A percentile compares a stretch with the other conserved stretches of the same genome.
These are phyloP conservation scores for Cudoniella acicularis DNA, from an alignment of 495 filamentous ascomycete species.

Conservation along the genomic window DNA sequence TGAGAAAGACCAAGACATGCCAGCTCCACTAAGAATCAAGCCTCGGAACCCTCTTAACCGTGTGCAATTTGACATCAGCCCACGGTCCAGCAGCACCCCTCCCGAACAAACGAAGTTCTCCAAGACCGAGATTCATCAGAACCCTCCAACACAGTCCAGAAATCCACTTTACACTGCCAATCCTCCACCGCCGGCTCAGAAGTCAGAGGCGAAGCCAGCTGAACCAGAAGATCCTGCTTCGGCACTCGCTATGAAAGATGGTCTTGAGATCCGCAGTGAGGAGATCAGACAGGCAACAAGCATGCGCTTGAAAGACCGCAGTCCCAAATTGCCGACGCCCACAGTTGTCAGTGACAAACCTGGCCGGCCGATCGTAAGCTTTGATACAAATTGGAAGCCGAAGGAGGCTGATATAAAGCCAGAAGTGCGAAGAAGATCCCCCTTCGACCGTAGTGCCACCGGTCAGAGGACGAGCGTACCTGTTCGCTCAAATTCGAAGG, in stretches of 20 bases:
- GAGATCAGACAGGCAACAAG: slow-evolving; percentile 90
- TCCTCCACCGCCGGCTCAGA: slow-evolving; percentile 34
- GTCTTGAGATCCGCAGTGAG: slow-evolving; percentile 75
- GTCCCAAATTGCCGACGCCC: slow-evolving; percentile 78
- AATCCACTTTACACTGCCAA: slow-evolving; percentile 72
- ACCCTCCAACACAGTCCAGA: slow-evolving; percentile 70
- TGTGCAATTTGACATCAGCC: slow-evolving; percentile 38
- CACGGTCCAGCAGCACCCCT: slow-evolving; percentile 43
- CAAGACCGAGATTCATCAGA: slow-evolving; percentile 70
- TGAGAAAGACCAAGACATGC: slow-evolving; percentile 36
- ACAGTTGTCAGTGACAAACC: slow-evolving; percentile 80
- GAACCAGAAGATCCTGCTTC: slow-evolving; percentile 10
- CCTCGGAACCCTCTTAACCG: slow-evolving; percentile 57
- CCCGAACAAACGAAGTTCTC: slow-evolving; percentile 49
- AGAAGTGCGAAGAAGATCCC: slow-evolving; percentile 33
- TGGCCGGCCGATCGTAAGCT: slow-evolving; percentile 90
- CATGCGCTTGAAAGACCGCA: slow-evolving; percentile 80
- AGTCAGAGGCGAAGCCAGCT: neutral
- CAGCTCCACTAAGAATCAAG: slow-evolving; percentile 49
- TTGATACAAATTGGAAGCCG: slow-evolving; percentile 77
- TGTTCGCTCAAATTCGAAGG: slow-evolving; percentile 28
- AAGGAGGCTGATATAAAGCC: slow-evolving; percentile 50
- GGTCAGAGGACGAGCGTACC: slow-evolving; percentile 17
- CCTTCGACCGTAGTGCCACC: slow-evolving; percentile 16
- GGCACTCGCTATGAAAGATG: slow-evolving; percentile 58